Evolutionary conservation across 805 yeast genomes (phyloP), one percentile per base, ranked within the genome.

Genomic region (Candida fluviatilis): DNA sequence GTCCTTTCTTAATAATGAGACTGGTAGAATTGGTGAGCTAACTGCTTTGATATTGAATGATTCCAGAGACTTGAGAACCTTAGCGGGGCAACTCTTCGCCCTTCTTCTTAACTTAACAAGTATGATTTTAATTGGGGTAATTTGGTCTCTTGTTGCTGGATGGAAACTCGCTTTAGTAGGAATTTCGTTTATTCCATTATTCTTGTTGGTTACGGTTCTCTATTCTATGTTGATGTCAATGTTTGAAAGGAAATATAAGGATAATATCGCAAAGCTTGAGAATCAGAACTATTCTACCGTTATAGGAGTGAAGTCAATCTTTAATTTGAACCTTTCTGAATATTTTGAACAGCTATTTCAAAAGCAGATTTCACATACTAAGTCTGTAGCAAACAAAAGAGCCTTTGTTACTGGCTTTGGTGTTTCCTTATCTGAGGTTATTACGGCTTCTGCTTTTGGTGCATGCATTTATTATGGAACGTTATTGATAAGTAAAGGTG

Each of bases 131-230:
- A 58, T 79, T 18, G 95, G 96, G 3, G 44, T 81, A 4, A 63
- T 78, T 5, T 93, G 97, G 97, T 80, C 96, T 0, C 44, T 88
- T 1, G 71, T 70, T 0, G 55, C 71, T 8, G 96, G 96, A 0
- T 93, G 98, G 98, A 84, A 82, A 50, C 62, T 93, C 30, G 76
- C 96, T 1, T 61, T 91, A 7, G 93, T 87, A 2, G 95, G 95
- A 2, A 50, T 90, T 8, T 73, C 95, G 0, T 68, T 89, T 56
- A 71, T 84, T 11, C 95, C 96, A 0, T 45, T 80, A 10, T 78
- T 85, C 36, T 49, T 76, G 0, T 18, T 75, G 0, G 51, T 78
- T 1, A 74, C 90, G 2, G 58, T 64, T 0, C 32, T 66, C 1
- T 86, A 78, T 55, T 78, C 85, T 5, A 42, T 53, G 0, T 36